These are phyloP conservation scores for Didymella arachidicola DNA, from an alignment of 2,329 filamentous ascomycete species.

Conservation along the genomic window DNA sequence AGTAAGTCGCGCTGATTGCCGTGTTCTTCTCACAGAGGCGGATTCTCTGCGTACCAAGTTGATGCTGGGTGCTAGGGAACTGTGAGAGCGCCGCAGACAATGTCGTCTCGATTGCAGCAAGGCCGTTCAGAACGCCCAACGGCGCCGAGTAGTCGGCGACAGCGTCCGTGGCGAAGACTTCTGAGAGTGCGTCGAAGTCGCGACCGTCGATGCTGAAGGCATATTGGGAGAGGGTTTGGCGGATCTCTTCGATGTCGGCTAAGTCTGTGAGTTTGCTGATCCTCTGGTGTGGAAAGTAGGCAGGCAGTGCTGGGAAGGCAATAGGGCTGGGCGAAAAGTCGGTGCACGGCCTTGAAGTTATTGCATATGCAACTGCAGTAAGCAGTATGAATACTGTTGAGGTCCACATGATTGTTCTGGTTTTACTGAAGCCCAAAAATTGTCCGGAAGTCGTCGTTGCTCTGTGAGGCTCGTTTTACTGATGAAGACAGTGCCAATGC, in stretches of 20 bases:
- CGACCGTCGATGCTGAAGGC: slow-evolving; percentile 7
- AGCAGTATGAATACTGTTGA: not conserved
- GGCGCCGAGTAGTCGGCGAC: slow-evolving; percentile 11
- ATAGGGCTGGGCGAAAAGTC: slow-evolving; percentile 1
- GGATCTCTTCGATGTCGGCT: slow-evolving; percentile 5
- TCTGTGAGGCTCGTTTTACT: no score
- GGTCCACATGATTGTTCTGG: not conserved
- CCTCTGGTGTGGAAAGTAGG: slow-evolving; percentile 8
- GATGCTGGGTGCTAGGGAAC: slow-evolving; percentile 10
- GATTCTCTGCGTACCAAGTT: slow-evolving; percentile 11
- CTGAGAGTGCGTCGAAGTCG: not conserved
- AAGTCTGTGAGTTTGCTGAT: not conserved
- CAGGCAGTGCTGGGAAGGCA: not conserved
- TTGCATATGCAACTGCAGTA: not conserved
- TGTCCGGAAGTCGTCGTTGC: no score
- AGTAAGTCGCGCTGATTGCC: slow-evolving; percentile 10
- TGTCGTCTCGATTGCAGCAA: slow-evolving; percentile 1
- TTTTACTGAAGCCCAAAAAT: no score
- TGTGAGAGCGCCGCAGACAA: not conserved
- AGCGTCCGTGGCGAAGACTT: slow-evolving; percentile 5
- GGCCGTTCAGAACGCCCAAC: slow-evolving; percentile 3
- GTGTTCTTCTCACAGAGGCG: slow-evolving; percentile 2
- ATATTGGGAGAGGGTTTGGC: slow-evolving; percentile 10
- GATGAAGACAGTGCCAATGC: no score
- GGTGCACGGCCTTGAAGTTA: not conserved